Evolutionary conservation across 768 basidiomycete species (phyloP), one percentile per base, ranked within the genome.

Genomic region (Lactarius evosmus): DNA sequence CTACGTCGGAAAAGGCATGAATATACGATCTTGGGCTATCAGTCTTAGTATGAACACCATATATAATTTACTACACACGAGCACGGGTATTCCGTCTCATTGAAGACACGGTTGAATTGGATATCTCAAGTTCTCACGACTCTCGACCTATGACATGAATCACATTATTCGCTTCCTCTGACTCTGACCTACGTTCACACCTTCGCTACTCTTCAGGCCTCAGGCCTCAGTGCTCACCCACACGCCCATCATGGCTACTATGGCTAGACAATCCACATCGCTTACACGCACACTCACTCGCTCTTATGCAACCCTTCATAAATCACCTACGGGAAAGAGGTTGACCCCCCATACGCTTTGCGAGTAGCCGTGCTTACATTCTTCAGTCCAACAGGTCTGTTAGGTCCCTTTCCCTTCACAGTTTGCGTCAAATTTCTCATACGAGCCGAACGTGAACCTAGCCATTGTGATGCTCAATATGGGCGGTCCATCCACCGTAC

Each of bases 381-480:
- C 25, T 52, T 30, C 25, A 68, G 68, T n/a, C 66, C 68, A 32
- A 69, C 68, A 64, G 68, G 68, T 69, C 27, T 38, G 67, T 56
- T 27, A 7, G 17, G 8, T 34, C 17, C 7, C 27, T 38, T 12
- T 36, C 7, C 36, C 33, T 38, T 12, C 12, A 11, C 8, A 12
- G 38, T 11, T 44, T 25, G 38, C 19, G 19, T 34, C n/a, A 16
- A n/a, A 3, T 52, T 30, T 25, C 53, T 67, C 41, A 53, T 36
- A 30, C 7, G 41, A 17, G 22, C 22, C 29, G 54, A 27, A 16
- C 17, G n/a, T 61, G 58, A 33, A 22, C 12, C 17, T 60, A 85
- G 96, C 91, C 40, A 83, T 98, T 66, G 94, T 99, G 46, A 91
- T 99, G 90, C 80, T 99, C 78, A 99, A 98, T 76, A 99, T 99